Conservation (phyloP, 495 filamentous ascomycete species). For the Terfezia boudieri region DNA sequence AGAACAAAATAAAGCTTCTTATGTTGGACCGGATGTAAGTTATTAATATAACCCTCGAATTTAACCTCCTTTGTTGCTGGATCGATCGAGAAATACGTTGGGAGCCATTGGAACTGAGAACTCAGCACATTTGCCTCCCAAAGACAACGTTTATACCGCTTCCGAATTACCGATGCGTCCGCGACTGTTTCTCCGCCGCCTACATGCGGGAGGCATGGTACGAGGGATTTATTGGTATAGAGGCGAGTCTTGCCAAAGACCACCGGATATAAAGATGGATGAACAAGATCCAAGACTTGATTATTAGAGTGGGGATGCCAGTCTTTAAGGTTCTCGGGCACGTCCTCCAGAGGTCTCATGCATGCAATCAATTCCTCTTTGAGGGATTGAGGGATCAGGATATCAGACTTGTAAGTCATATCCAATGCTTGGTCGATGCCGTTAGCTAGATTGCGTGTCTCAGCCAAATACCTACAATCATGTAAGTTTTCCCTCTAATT, state of each 20-base stretch:
- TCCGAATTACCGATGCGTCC: not conserved
- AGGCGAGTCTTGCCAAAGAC: conserved; percentile 27
- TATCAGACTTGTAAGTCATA: conserved; percentile 24
- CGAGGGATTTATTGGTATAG: no score
- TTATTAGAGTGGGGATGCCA: conserved; percentile 34
- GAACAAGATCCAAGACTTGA: conserved; percentile 36
- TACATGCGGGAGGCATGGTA: no score
- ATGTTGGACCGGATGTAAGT: conserved; percentile 30
- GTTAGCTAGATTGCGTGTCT: not conserved
- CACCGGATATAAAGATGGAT: conserved; percentile 39
- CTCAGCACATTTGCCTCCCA: not conserved
- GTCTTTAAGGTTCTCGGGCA: conserved; percentile 28
- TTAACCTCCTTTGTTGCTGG: conserved; percentile 40
- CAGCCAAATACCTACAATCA: conserved; percentile 1
- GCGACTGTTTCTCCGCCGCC: no score
- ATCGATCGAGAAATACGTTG: conserved; percentile 29
- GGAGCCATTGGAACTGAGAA: conserved; percentile 35
- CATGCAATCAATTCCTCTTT: conserved; percentile 14
- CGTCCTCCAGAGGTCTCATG: conserved; percentile 23
- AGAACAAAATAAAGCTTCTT: conserved; percentile 28
- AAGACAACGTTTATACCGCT: not conserved
- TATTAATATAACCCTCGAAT: conserved; percentile 46
- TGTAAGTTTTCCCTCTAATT: no score
- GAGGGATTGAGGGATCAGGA: conserved; percentile 16
- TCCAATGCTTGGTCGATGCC: conserved; percentile 13